Evolutionary conservation across 2,329 filamentous ascomycete species (phyloP).

Genomic region (Chaetomiaceae sp.): DNA sequence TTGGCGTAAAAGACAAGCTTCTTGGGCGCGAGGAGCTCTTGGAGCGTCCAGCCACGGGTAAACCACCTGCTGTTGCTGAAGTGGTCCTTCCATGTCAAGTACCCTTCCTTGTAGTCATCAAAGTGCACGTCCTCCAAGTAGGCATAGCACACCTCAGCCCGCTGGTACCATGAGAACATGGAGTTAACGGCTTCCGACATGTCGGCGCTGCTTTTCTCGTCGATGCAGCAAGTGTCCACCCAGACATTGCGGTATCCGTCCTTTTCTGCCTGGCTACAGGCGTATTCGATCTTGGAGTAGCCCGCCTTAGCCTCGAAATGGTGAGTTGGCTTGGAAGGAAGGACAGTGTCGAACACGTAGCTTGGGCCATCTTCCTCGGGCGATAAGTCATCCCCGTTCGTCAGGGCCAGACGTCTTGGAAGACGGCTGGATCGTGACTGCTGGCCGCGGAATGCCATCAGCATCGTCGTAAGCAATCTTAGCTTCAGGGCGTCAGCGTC

Average conservation of each 20-base stretch:
- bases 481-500: conserved; percentile 33
- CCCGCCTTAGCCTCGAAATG: conserved; percentile 25
- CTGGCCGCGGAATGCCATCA: conserved; percentile 24
- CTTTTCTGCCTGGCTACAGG: conserved; percentile 27
- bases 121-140: conserved; percentile 31
- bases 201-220: conserved; percentile 33
- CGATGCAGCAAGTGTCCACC: conserved; percentile 37
- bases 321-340: conserved; percentile 3
- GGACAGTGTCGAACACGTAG: background rate
- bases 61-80: conserved; percentile 23
- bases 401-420: conserved; percentile 1
- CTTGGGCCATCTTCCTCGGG: conserved; percentile 8
- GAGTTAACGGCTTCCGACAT: conserved; percentile 35
- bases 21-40: conserved; percentile 22
- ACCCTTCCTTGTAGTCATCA: conserved; percentile 14
- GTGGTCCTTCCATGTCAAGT: conserved; percentile 20
- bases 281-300: conserved; percentile 32
- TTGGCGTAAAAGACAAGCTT: conserved; percentile 24
- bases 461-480: conserved; percentile 22
- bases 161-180: conserved; percentile 33
- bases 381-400: conserved; percentile 4
- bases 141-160: conserved; percentile 31
- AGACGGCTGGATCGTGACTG: background rate
- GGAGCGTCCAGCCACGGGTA: conserved; percentile 23
- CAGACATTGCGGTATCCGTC: conserved; percentile 31